phyloP scores from a whole-genome alignment of 2,329 filamentous ascomycete genomes.

The Penicillium janthinellum region DNA sequence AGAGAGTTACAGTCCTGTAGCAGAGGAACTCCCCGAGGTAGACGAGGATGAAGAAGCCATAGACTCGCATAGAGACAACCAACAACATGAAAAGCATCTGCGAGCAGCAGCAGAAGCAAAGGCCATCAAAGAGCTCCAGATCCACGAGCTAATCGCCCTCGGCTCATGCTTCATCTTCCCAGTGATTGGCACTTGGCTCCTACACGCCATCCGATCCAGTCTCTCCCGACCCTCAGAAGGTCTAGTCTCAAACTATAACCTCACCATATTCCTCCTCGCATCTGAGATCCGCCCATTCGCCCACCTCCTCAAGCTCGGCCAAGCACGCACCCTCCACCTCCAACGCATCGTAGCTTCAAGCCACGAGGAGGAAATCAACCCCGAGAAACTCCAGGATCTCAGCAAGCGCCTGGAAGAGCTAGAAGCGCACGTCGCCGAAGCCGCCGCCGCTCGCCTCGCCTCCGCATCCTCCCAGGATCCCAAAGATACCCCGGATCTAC shows the following conservation, averaged over 20 bases:
- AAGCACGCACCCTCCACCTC: constrained; percentile 76
- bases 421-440: constrained; percentile 59
- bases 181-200: constrained; percentile 74
- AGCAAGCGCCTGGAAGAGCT: constrained; percentile 68
- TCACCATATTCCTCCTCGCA: constrained; percentile 85
- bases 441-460: constrained; percentile 29
- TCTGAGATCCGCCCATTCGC: constrained; percentile 82
- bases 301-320: constrained; percentile 78
- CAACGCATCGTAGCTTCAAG: constrained; percentile 66
- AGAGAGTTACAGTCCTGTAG: constrained; percentile 26
- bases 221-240: constrained; percentile 82
- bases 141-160: constrained; percentile 75
- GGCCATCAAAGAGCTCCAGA: constrained; percentile 66
- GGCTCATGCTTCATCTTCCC: constrained; percentile 78
- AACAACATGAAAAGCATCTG: constrained; percentile 9
- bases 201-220: constrained; percentile 78
- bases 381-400: constrained; percentile 56
- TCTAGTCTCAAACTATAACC: constrained; percentile 87
- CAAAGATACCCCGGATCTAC: constrained; percentile 45
- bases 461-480: constrained; percentile 29
- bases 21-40: constrained; percentile 21
- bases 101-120: constrained; percentile 26
- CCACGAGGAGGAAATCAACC: constrained; percentile 36
- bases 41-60: constrained; percentile 28
- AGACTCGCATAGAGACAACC: constrained; percentile 8